Base-by-base conservation (phyloP, 768 basidiomycete species). In the Boletus vermiculosoides region DNA sequence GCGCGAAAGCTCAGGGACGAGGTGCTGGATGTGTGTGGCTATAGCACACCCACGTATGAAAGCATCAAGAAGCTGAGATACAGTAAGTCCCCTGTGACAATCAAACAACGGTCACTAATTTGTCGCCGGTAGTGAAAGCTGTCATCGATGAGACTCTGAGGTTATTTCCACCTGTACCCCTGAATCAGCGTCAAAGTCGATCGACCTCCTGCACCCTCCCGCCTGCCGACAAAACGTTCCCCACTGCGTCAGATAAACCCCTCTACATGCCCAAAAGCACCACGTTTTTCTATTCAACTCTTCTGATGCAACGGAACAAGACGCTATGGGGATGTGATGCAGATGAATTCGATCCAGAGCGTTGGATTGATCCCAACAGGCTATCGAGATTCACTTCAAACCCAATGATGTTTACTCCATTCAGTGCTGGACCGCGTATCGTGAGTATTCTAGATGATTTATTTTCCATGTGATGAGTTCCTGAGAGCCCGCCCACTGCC, bases 131-230 rank as follows among this genome's bases (percentile, higher is more conserved):
- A 83, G 87, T 89, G 76, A 82, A 84, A 56, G 88, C 88, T 12
- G 87, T 91, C 37, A 81, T 92, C 41, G 88, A 92, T 58, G 91
- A 93, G 65, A 85, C 85, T 0, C 76, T 93, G 23, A 79, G 90
- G 18, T 73, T 93, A 1, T 93, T 86, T 73, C 90, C 90, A 4
- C 88, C 90, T 8, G 87, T 92, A 0, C 89, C 90, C 8, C 71
- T 89, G 41, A 91, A 90, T 63, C 74, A 83, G 40, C 80, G 88
- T 33, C 84, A 87, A 71, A 78, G 76, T 40, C 80, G 86, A 44
- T 63, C 74, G 1, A 63, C 71, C 4, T 68, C 81, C 15, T 81
- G 80, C 61, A 72, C 79, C 0, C 73, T 87, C 10, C 86, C 85
- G 6, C 73, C 69, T 2, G 73, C 82, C 16, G 84, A 84, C 57